Conservation (phyloP, 331 rosid species). For the Arachis monticola region DNA sequence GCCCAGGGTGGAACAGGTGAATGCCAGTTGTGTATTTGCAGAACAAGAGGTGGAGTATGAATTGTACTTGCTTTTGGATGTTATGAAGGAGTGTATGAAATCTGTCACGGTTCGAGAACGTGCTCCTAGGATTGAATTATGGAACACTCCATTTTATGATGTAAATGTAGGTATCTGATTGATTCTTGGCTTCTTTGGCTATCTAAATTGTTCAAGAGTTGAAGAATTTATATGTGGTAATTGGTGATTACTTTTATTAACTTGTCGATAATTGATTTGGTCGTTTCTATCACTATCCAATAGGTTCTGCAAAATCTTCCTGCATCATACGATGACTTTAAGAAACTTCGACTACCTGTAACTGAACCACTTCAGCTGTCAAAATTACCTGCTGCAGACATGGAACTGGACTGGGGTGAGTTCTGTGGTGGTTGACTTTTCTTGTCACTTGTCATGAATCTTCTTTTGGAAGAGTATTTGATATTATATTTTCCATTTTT, state of each 20-base stretch:
- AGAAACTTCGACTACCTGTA: constrained; percentile 57
- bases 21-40: constrained; percentile 64
- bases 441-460: constrained; percentile 22
- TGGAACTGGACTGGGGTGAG: constrained; percentile 80
- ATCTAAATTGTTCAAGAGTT: constrained; percentile 9
- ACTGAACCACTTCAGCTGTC: constrained; percentile 57
- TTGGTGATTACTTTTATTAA: no score
- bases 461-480: constrained; percentile 11
- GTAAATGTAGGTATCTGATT: constrained; percentile 52
- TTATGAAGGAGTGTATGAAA: constrained; percentile 51
- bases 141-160: constrained; percentile 83
- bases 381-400: constrained; percentile 50
- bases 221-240: neutral
- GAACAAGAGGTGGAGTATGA: constrained; percentile 86
- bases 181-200: constrained; percentile 22
- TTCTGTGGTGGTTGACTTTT: constrained; percentile 39
- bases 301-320: constrained; percentile 63
- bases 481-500: neutral
- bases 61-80: constrained; percentile 50
- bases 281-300: constrained; percentile 16
- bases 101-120: constrained; percentile 34
- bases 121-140: constrained; percentile 54
- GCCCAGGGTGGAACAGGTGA: constrained; percentile 68
- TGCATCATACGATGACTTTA: constrained; percentile 60
- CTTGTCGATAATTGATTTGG: constrained; percentile 1